Evolutionary conservation across 345 rosid species (phyloP).

Genomic region (Linum tenue): DNA sequence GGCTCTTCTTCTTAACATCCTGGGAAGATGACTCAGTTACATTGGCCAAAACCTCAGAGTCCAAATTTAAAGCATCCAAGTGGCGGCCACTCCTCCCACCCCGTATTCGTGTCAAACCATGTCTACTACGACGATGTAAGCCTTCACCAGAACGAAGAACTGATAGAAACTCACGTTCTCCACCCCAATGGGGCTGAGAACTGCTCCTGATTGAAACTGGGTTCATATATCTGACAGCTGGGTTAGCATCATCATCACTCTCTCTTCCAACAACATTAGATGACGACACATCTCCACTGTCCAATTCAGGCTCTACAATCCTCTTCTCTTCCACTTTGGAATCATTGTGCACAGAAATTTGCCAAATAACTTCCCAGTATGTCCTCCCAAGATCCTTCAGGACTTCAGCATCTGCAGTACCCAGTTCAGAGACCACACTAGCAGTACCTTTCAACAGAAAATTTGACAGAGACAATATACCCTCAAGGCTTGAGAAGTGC

Average conservation of each 20-base stretch:
- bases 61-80: conserved; percentile 61
- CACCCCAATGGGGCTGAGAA: conserved; percentile 69
- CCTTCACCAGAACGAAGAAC: conserved; percentile 71
- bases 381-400: conserved; percentile 71
- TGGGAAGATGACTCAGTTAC: conserved; percentile 52
- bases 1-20: conserved; percentile 67
- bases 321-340: conserved; percentile 63
- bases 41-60: conserved; percentile 49
- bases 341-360: conserved; percentile 62
- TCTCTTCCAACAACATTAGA: conserved; percentile 72
- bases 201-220: conserved; percentile 66
- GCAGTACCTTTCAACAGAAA: conserved; percentile 74
- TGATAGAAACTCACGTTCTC: conserved; percentile 72
- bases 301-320: conserved; percentile 45
- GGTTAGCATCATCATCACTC: conserved; percentile 68
- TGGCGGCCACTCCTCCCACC: conserved; percentile 86
- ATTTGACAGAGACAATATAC: conserved; percentile 61
- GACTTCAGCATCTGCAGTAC: conserved; percentile 83
- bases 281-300: conserved; percentile 43
- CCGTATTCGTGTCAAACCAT: conserved; percentile 72
- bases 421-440: conserved; percentile 66
- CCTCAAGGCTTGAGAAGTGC: conserved; percentile 72
- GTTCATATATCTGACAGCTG: conserved; percentile 65
- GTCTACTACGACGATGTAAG: conserved; percentile 70
- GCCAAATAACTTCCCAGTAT: conserved; percentile 79